Base-by-base conservation (phyloP, 192 early-diverging fungal genomes). In the Coemansia sp. region DNA sequence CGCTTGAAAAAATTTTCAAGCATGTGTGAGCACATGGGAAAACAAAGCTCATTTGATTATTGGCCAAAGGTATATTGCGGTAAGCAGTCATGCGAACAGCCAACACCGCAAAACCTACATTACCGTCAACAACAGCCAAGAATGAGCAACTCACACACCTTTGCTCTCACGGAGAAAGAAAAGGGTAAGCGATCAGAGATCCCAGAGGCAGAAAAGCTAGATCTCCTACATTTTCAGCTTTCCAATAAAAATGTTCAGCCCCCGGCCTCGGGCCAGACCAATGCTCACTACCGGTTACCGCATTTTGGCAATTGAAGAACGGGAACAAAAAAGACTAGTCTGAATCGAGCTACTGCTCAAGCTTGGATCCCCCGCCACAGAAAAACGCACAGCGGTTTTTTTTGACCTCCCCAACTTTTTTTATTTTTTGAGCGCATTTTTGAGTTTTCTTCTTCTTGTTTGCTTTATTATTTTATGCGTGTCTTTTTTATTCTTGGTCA, bases 341-440 rank as follows among this genome's bases (percentile, higher is more conserved):
- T 51, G 49, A 51, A n/a, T 51, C 49, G n/a, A 19, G 20, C 23
- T 51, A 51, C 49, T 51, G 49, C 49, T 51, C 23, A 20, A 22
- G 10, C 23, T n/a, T 51, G 49, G 23, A 51, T 51, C 49, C 49
- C 49, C 49, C 49, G 49, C 49, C 23, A n/a, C 20, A 51, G 25
- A 51, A 51, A 51, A 51, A 19, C 19, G 23, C 19, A 22, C 6
- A 23, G 19, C 49, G 25, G 7, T 26, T 22, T 26, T 26, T 25
- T 22, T 23, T 23, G 12, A 20, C 19, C 20, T 23, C 51, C 51
- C 51, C 21, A 53, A 22, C 26, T 53, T 53, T 53, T 53, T 53
- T 28, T 28, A 25, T 53, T 14, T 53, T 53, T 26, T 23, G 12
- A 53, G 22, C 20, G 25, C 51, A 53, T 9, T 14, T 53, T 26